These are phyloP conservation scores for Eucalyptus decipiens DNA, from an alignment of 345 rosid genomes.

Conservation along the genomic window DNA sequence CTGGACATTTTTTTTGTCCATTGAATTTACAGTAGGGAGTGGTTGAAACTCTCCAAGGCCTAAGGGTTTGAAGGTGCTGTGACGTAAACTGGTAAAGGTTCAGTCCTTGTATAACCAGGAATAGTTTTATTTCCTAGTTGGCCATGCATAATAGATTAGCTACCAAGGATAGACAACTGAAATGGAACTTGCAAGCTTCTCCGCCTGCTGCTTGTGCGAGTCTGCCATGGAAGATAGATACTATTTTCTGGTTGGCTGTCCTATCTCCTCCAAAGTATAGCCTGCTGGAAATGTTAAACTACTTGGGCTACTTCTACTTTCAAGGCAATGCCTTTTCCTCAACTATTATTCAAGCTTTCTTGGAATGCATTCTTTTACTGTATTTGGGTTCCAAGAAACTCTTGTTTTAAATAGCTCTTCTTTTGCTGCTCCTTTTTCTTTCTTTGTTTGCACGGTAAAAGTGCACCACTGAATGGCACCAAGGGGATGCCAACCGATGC, in stretches of 20 bases:
- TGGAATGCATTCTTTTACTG: not conserved
- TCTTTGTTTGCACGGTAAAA: not conserved
- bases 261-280: not conserved
- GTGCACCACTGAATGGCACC: not conserved
- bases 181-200: not conserved
- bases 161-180: not conserved
- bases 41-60: not conserved
- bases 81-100: not conserved
- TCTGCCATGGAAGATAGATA: not conserved
- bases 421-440: not conserved
- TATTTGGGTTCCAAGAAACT: not conserved
- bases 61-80: not conserved
- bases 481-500: not conserved
- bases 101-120: not conserved
- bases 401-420: not conserved
- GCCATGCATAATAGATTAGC: not conserved
- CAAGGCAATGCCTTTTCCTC: not conserved
- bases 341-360: not conserved
- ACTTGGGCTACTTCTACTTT: not conserved
- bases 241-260: not conserved
- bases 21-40: not conserved
- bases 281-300: not conserved
- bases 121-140: not conserved
- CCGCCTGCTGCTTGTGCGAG: not conserved
- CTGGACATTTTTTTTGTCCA: not conserved